Conservation (phyloP, 352 stramenopile species). For the Phytophthora syringae region DNA sequence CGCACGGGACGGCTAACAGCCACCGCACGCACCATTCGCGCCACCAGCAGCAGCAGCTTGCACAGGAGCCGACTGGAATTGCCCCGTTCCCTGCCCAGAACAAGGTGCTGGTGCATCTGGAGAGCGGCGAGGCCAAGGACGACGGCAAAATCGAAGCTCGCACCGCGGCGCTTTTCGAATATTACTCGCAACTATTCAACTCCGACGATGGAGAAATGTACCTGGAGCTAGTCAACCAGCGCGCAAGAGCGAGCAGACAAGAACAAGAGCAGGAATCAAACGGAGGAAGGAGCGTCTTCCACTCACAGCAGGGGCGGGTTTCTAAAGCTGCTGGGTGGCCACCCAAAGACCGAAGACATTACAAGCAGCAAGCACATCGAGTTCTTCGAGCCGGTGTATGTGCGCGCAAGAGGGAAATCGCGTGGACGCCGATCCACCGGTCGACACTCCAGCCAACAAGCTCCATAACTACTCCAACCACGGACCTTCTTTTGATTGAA, state of each 20-base stretch:
- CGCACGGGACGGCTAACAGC: slow-evolving; percentile 14
- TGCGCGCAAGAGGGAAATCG: slow-evolving; percentile 34
- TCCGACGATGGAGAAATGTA: slow-evolving; percentile 64
- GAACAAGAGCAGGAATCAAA: slow-evolving; percentile 28
- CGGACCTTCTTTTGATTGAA: slow-evolving; percentile 17
- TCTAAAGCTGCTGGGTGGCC: slow-evolving; percentile 46
- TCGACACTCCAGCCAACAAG: slow-evolving; percentile 20
- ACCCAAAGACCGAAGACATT: slow-evolving; percentile 18
- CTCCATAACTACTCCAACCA: slow-evolving; percentile 15
- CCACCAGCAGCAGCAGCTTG: slow-evolving; percentile 10
- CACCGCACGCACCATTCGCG: slow-evolving; percentile 15
- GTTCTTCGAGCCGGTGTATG: slow-evolving; percentile 61
- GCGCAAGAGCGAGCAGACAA: slow-evolving; percentile 32
- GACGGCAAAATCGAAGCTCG: slow-evolving; percentile 58
- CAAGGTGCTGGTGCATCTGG: slow-evolving; percentile 59
- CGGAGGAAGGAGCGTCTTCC: slow-evolving; percentile 11
- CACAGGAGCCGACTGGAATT: slow-evolving; percentile 40
- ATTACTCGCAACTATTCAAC: slow-evolving; percentile 76
- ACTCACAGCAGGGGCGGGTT: slow-evolving; percentile 28
- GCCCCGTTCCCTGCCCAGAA: slow-evolving; percentile 47
- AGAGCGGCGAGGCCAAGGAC: slow-evolving; percentile 52
- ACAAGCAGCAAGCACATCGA: slow-evolving; percentile 52
- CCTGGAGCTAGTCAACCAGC: slow-evolving; percentile 51
- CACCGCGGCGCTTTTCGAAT: slow-evolving; percentile 59
- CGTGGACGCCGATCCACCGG: slow-evolving; percentile 20